Evolutionary conservation across 75 land plant species (phyloP).

Genomic region (Adiantum capillusveneris): DNA sequence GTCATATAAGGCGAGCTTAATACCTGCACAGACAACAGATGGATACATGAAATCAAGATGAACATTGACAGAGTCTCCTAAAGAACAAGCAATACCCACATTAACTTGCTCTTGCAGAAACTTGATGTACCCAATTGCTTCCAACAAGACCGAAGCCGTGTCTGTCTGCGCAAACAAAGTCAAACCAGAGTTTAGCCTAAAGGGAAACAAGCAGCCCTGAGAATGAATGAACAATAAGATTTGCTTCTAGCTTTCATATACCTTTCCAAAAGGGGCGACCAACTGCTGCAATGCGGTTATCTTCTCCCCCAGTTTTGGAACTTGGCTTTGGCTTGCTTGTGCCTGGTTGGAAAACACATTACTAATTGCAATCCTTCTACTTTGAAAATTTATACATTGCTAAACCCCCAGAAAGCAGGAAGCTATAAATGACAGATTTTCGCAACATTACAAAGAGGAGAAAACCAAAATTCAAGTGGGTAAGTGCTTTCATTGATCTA

Average conservation of each 20-base stretch:
- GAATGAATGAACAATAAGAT: not conserved
- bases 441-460: too few relatives aligned
- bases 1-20: slow-evolving; percentile 10
- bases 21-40: not conserved
- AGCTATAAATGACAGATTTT: too few relatives aligned
- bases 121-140: too few relatives aligned
- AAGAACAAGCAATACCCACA: slow-evolving; percentile 3
- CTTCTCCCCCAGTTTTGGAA: slow-evolving; percentile 23
- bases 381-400: too few relatives aligned
- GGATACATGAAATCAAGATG: not conserved
- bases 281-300: slow-evolving; percentile 36
- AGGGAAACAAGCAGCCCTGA: too few relatives aligned
- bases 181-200: not conserved
- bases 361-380: too few relatives aligned
- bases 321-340: not conserved
- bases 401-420: too few relatives aligned
- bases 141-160: slow-evolving; percentile 17
- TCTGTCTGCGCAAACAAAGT: slow-evolving; percentile 9
- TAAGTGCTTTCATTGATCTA: too few relatives aligned
- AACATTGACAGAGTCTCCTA: not conserved
- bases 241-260: not conserved
- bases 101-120: slow-evolving; percentile 19
- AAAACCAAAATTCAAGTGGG: too few relatives aligned
- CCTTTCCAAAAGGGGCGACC: slow-evolving; percentile 43
- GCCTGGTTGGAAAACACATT: too few relatives aligned